Percentiles rank a stretch among this genome's conserved stretches.
Evolutionary conservation across 352 stramenopile genomes (phyloP).

Genomic region (Phytophthora fragariae): DNA sequence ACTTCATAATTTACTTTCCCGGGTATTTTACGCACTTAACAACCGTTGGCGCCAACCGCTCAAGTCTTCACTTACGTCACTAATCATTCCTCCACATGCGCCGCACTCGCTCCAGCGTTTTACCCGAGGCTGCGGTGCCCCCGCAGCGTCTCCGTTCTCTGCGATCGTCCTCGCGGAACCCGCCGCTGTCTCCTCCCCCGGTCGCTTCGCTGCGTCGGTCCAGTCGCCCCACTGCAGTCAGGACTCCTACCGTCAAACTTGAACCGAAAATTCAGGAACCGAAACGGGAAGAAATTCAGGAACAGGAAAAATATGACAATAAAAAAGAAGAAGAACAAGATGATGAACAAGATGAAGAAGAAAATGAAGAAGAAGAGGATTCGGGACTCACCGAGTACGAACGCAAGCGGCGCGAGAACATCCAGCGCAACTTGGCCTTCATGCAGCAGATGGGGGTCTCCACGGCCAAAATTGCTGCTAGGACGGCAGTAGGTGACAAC

Average conservation of each 20-base stretch:
- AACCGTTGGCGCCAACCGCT: neutral
- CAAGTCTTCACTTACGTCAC: neutral
- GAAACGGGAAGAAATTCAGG: neutral
- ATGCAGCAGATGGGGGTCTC: conserved; percentile 87
- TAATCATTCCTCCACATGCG: conserved; percentile 11
- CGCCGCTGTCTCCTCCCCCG: conserved; percentile 23
- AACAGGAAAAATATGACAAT: conserved; percentile 3
- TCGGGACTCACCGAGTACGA: conserved; percentile 75
- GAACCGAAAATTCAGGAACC: conserved; percentile 12
- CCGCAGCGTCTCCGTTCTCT: conserved; percentile 34
- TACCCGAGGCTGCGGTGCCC: conserved; percentile 7
- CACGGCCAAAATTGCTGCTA: conserved; percentile 72
- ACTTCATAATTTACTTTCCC: neutral
- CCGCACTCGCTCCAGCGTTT: conserved; percentile 35
- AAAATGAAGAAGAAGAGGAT: conserved; percentile 11
- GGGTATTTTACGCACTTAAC: neutral
- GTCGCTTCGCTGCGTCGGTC: conserved; percentile 31
- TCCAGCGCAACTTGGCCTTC: conserved; percentile 85
- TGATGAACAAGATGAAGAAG: conserved; percentile 11
- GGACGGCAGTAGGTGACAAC: conserved; percentile 46
- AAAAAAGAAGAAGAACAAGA: conserved; percentile 13
- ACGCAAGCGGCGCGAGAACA: conserved; percentile 83
- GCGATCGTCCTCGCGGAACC: conserved; percentile 21
- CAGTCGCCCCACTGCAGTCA: neutral
- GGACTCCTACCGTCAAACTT: conserved; percentile 7